phyloP scores from a whole-genome alignment of 108 stramenopile genomes.

The Pseudonitzschia pungens region DNA sequence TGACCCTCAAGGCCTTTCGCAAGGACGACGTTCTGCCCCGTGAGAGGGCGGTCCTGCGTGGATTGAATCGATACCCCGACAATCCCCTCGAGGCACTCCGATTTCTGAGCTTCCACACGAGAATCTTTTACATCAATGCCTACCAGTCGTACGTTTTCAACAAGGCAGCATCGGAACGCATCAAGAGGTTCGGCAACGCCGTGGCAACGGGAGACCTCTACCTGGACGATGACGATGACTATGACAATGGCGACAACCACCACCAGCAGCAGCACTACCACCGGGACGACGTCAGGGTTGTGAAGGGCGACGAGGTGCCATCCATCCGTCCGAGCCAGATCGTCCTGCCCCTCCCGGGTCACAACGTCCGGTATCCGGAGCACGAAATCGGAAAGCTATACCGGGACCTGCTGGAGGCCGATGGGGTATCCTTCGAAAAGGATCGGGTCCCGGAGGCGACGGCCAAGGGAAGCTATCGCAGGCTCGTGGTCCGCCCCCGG shows the following conservation, averaged over 20 bases:
- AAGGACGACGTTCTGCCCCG: constrained; percentile 55
- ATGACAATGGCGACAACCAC: too few relatives aligned
- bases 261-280: constrained; percentile 13
- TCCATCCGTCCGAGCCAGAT: constrained; percentile 47
- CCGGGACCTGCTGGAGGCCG: constrained; percentile 42
- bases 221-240: too few relatives aligned
- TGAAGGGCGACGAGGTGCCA: constrained; percentile 19
- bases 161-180: constrained; percentile 60
- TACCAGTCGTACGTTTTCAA: constrained; percentile 91
- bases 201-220: constrained; percentile 70
- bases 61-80: constrained; percentile 65
- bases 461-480: constrained; percentile 78
- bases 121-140: constrained; percentile 77
- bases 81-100: constrained; percentile 59
- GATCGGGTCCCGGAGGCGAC: constrained; percentile 52
- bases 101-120: constrained; percentile 57
- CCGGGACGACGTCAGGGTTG: constrained; percentile 27
- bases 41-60: constrained; percentile 68
- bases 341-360: constrained; percentile 78
- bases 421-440: constrained; percentile 61
- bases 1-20: constrained; percentile 60
- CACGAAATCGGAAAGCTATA: constrained; percentile 71
- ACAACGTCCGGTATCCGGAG: constrained; percentile 59
- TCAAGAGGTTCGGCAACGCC: constrained; percentile 48
- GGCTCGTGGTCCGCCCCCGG: constrained; percentile 45